phyloP scores from a whole-genome alignment of 2,329 filamentous ascomycete genomes.

The Botrytis squamosa region DNA sequence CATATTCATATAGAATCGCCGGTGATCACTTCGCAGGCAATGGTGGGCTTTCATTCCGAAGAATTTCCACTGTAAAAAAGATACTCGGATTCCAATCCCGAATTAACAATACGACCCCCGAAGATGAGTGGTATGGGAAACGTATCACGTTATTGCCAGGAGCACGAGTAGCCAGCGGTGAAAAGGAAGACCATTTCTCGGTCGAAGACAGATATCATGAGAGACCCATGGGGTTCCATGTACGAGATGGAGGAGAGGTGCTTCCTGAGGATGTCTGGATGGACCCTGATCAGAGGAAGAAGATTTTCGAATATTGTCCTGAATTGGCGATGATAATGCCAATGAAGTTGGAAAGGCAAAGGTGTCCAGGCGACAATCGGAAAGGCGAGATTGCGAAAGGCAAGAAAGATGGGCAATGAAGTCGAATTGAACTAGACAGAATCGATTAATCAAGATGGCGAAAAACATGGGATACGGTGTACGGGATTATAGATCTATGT shows the following conservation, averaged over 20 bases:
- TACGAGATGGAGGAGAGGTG: constrained; percentile 46
- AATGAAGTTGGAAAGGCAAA: constrained; percentile 50
- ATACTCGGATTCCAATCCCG: constrained; percentile 52
- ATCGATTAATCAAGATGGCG: too few relatives aligned
- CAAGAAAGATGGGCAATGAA: neutral
- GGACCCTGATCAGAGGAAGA: constrained; percentile 44
- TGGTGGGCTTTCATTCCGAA: constrained; percentile 54
- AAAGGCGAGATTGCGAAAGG: neutral
- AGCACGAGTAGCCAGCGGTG: constrained; percentile 47
- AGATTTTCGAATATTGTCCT: constrained; percentile 56
- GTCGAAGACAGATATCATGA: constrained; percentile 52
- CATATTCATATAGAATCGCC: neutral
- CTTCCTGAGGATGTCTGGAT: constrained; percentile 50
- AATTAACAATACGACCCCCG: constrained; percentile 50
- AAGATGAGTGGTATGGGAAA: constrained; percentile 57
- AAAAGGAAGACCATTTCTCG: constrained; percentile 45
- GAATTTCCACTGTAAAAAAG: constrained; percentile 49
- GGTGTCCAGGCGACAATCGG: constrained; percentile 18
- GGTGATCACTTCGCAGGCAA: constrained; percentile 47
- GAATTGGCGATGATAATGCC: constrained; percentile 56
- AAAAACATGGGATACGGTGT: neutral
- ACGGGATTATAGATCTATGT: neutral
- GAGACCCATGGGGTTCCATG: constrained; percentile 55
- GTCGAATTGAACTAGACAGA: neutral
- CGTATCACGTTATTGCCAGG: constrained; percentile 50